Base-by-base conservation (phyloP, 2,329 filamentous ascomycete genomes). In the Fusarium sp. region DNA sequence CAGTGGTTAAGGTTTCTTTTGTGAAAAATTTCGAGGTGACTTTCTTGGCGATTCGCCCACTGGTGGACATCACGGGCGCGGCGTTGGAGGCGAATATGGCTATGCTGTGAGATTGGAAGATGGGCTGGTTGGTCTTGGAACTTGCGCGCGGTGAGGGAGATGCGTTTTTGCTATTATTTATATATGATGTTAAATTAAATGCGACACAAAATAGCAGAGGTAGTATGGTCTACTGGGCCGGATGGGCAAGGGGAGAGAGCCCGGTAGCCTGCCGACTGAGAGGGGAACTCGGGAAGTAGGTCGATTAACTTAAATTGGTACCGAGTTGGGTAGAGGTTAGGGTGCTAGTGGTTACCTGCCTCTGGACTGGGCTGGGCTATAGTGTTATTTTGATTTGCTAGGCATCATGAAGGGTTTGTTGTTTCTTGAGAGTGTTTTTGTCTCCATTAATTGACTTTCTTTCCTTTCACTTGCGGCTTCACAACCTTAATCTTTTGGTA, bases 71-170 rank as follows among this genome's bases (percentile, higher is more conserved):
- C 77, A 65, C 61, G 75, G 75, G 75, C 75, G 72, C 70, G 75
- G 75, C 75, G 75, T 77, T 77, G 60, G 66, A 63, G 75, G 75
- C 75, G 75, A 77, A 77, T 68, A 44, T 56, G 73, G 75, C 55
- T 65, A 65, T 69, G 69, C 59, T 38, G 71, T 70, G 75, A 61
- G 65, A 71, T 73, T 68, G 70, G 65, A 61, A 67, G 61, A 50
- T 54, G 61, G 73, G 64, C 48, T 59, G 60, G 65, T 59, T 59
- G 60, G 59, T 60, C 57, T 69, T 66, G 70, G 73, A 60, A 68
- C 62, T 74, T 61, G 61, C 58, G 65, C 63, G 66, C 61, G 47
- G 51, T 30, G 63, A 62, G 64, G 64, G 47, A 38, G 47, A 57
- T 54, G 38, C 33, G 55, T 59, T 54, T 65, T 58, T 69, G 50